Conservation (phyloP, 2,329 filamentous ascomycete species). For the Venturia oleaginea region DNA sequence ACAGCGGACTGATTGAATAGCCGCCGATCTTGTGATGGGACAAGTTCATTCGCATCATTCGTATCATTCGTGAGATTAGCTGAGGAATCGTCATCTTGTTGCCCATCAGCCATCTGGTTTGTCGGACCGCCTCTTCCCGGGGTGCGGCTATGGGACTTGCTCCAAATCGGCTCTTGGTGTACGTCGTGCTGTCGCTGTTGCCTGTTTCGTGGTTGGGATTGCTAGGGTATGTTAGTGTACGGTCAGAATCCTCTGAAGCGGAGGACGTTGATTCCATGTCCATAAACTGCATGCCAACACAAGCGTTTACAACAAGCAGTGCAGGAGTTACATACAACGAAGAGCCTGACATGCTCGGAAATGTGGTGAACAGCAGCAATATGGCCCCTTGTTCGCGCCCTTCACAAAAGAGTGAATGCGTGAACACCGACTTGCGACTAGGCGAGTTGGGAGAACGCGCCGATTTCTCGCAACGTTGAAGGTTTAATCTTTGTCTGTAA, state of each 20-base stretch:
- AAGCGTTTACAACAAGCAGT: background rate
- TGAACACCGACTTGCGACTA: background rate
- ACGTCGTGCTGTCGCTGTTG: background rate
- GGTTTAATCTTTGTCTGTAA: background rate
- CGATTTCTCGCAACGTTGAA: background rate
- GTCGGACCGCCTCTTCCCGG: background rate
- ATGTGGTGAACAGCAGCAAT: background rate
- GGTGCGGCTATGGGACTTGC: background rate
- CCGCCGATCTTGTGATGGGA: background rate
- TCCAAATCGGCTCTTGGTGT: background rate
- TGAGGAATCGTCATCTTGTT: background rate
- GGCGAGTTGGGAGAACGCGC: background rate
- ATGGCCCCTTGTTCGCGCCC: background rate
- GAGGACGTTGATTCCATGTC: background rate
- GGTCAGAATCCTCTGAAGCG: background rate
- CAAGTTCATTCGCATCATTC: background rate
- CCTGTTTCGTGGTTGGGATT: background rate
- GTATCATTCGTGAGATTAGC: background rate
- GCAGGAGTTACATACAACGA: background rate
- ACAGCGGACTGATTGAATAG: background rate
- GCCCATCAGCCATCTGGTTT: background rate
- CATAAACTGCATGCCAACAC: background rate
- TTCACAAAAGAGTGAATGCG: background rate
- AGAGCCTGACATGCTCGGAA: background rate
- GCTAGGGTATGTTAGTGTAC: background rate